phyloP scores from a whole-genome alignment of 345 rosid genomes.

The Xanthoceras sorbifolium region DNA sequence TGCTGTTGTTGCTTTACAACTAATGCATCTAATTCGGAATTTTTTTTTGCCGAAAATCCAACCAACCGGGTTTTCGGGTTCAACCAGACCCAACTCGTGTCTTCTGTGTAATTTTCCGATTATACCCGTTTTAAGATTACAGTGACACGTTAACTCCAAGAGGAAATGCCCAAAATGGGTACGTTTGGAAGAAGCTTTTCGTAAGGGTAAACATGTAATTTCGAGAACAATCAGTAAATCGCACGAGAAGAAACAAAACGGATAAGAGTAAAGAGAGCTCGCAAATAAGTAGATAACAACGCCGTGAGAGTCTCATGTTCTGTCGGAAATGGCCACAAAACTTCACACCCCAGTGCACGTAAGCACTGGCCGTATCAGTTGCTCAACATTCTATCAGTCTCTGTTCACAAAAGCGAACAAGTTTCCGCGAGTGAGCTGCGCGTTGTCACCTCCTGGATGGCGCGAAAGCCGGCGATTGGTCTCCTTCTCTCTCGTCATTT shows the following conservation, averaged over 20 bases:
- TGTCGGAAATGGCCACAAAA: constrained; percentile 32
- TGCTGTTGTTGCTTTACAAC: constrained; percentile 26
- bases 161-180: too few species aligned
- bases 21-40: background rate
- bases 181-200: background rate
- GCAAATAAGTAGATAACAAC: too few species aligned
- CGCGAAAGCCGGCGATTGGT: constrained; percentile 55
- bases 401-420: constrained; percentile 3
- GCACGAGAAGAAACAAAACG: background rate
- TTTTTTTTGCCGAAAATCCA: constrained; percentile 24
- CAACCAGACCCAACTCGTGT: background rate
- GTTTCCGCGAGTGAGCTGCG: constrained; percentile 30
- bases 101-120: background rate
- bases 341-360: constrained; percentile 31
- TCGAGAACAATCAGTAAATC: too few species aligned
- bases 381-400: background rate
- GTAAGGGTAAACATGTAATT: background rate
- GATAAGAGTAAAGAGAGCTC: constrained; percentile 19
- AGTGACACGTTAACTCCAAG: too few species aligned
- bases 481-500: constrained; percentile 60
- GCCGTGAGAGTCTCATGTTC: constrained; percentile 10
- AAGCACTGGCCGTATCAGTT: constrained; percentile 15
- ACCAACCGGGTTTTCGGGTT: constrained; percentile 22
- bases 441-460: constrained; percentile 38
- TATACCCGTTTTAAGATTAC: background rate